Base-by-base conservation (phyloP, 2,329 filamentous ascomycete species). In the Meredithiella fracta region DNA sequence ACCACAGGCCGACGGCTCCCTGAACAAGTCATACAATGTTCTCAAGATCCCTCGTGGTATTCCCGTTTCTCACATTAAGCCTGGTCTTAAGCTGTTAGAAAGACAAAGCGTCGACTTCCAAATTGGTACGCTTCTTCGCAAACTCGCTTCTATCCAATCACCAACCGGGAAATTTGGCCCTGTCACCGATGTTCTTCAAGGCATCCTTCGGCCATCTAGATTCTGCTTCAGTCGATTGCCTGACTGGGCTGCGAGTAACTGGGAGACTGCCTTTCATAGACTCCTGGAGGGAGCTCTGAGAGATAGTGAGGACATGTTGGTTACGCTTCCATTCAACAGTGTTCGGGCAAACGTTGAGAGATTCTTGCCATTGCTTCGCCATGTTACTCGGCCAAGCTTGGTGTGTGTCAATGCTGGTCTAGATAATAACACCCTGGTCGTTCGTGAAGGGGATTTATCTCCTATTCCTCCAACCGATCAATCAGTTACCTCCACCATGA, bases 221-320 rank as follows among this genome's bases (percentile, higher is more conserved):
- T 55, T 59, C 31, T 56, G 57, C 50, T 56, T 54, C 25, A 44
- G 26, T 23, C 50, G 54, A 11, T 26, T 42, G 9, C 53, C 54
- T 15, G 54, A 59, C n/a, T 59, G 57, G 57, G 52, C 58, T 14
- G 31, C 58, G 15, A 64, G 64, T 4, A 72, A 70, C 1, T 83
- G 80, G 80, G 71, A 71, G 1, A 67, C 71, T 31, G 76, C 78
- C 0, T 83, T 83, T 55, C 72, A 77, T 40, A 67, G 70, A 2
- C 65, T 83, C 55, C 63, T 82, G 7, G 79, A 83, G 60, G 70
- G 70, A 0, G 67, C 78, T 2, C 64, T 83, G 17, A 69, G 77
- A 8, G 80, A 83, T 60, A 77, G 73, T 0, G 79, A 83, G 63
- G 79, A 82, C 60, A 72, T 77, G 67, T 70, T 72, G 1, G 70